Base-by-base conservation (phyloP, 257 asterid genomes). In the Scutellaria barbata region DNA sequence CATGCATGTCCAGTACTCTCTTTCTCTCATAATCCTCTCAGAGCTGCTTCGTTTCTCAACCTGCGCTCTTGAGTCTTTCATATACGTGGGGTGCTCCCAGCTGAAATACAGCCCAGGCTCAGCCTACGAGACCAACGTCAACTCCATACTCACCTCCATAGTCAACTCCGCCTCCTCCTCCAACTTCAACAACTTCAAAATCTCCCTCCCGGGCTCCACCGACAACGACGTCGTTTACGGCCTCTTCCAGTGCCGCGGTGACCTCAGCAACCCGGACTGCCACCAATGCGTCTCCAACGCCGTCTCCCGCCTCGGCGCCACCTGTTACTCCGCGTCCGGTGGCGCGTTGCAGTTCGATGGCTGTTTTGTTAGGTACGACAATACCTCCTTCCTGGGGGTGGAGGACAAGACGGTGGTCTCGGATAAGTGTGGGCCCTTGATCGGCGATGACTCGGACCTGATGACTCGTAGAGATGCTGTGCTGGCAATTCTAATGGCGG, bases 301-400 rank as follows among this genome's bases (percentile, higher is more conserved):
- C 0, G 90, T 90, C 58, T 64, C 60, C 59, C 90, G 79, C 3
- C 87, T 92, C 60, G 95, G 93, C 1, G 18, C 74, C 41, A 66
- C 81, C 56, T 92, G 97, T 77, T 45, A 2, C 8, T 84, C 73
- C 75, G 80, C 97, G 4, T 55, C 88, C 0, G 98, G 98, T 3
- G 96, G 92, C 69, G 90, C 90, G 63, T 30, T 92, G 79, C 98
- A 92, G 83, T 20, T 90, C 20, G 97, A 92, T 0, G 98, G 97
- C 3, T 92, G 98, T 43, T 81, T 76, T 37, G 86, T 92, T 5
- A 79, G 83, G 72, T 92, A 90, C 77, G 97, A 88, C 8, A 88
- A 88, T 54, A 42, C 71, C 0, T 81, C 96, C 0, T 92, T 92
- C 62, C 2, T 92, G 3, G 96, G 98, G 35, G 85, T 25, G 0